phyloP scores from a whole-genome alignment of 306 rosid genomes.

The cucumber (Cucumis sativus) region DNA sequence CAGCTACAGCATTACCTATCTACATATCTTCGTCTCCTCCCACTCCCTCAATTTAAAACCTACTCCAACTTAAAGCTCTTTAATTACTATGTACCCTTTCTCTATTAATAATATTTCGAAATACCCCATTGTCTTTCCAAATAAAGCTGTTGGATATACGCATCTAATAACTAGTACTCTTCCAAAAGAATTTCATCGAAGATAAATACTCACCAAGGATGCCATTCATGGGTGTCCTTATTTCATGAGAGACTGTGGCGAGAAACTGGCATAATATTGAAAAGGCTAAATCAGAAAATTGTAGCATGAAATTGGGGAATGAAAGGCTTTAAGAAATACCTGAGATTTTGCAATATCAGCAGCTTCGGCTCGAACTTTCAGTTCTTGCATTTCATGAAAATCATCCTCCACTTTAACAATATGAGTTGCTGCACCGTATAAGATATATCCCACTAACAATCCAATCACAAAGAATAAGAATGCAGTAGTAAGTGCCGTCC shows the following conservation, averaged over 20 bases:
- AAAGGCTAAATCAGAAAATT: background rate
- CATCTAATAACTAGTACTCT: background rate
- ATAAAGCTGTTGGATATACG: background rate
- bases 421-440: slow-evolving; percentile 84
- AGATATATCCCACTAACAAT: slow-evolving; percentile 69
- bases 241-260: slow-evolving; percentile 98
- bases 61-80: background rate
- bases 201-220: slow-evolving; percentile 55
- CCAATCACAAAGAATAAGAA: slow-evolving; percentile 68
- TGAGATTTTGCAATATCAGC: slow-evolving; percentile 96
- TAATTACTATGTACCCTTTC: background rate
- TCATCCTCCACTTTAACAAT: slow-evolving; percentile 94
- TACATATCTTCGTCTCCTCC: background rate
- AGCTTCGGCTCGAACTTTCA: slow-evolving; percentile 82
- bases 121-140: background rate
- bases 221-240: slow-evolving; percentile 99
- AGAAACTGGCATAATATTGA: slow-evolving; percentile 47
- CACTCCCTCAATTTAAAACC: background rate
- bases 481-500: slow-evolving; percentile 59
- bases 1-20: background rate
- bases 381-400: slow-evolving; percentile 55
- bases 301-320: slow-evolving; percentile 13
- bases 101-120: background rate
- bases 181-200: slow-evolving; percentile 1
- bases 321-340: slow-evolving; percentile 24